These are phyloP conservation scores for Plasmopara viticola DNA, from an alignment of 352 stramenopile species.

Conservation along the genomic window DNA sequence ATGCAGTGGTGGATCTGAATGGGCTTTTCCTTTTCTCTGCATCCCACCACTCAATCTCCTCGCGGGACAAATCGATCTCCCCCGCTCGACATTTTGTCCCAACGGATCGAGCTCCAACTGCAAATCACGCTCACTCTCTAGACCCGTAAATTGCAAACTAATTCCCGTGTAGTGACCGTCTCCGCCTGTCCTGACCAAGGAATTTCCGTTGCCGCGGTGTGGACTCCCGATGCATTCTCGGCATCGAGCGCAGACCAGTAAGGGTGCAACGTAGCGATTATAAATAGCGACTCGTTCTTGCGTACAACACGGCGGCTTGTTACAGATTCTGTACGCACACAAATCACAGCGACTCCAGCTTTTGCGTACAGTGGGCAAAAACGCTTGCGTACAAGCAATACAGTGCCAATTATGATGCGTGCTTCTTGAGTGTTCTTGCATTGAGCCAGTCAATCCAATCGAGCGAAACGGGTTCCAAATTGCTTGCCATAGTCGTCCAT, in stretches of 20 bases:
- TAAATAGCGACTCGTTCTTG: constrained; percentile 34
- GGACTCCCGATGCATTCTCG: constrained; percentile 25
- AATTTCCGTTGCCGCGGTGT: constrained; percentile 10
- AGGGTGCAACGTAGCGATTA: constrained; percentile 33
- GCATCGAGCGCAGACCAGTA: constrained; percentile 30
- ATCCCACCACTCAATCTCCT: constrained; percentile 4
- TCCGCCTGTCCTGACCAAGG: not conserved
- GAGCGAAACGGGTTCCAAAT: constrained; percentile 17
- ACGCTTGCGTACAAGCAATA: constrained; percentile 28
- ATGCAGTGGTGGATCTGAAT: constrained; percentile 21
- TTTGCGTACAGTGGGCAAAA: constrained; percentile 18
- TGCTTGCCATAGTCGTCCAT: constrained; percentile 17
- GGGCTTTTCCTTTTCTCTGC: constrained; percentile 15
- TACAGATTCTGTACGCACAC: constrained; percentile 34
- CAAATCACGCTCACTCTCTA: constrained; percentile 18
- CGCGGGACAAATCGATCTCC: not conserved
- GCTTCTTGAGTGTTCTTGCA: constrained; percentile 8
- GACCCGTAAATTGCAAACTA: constrained; percentile 17
- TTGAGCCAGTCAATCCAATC: constrained; percentile 4
- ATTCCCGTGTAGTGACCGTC: constrained; percentile 24
- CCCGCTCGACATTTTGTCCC: constrained; percentile 4
- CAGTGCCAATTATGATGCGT: constrained; percentile 34
- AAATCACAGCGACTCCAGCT: constrained; percentile 31
- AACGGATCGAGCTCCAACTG: constrained; percentile 20
- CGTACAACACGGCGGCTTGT: constrained; percentile 25